phyloP scores from a whole-genome alignment of 2,329 filamentous ascomycete species.

The Capronia americana region DNA sequence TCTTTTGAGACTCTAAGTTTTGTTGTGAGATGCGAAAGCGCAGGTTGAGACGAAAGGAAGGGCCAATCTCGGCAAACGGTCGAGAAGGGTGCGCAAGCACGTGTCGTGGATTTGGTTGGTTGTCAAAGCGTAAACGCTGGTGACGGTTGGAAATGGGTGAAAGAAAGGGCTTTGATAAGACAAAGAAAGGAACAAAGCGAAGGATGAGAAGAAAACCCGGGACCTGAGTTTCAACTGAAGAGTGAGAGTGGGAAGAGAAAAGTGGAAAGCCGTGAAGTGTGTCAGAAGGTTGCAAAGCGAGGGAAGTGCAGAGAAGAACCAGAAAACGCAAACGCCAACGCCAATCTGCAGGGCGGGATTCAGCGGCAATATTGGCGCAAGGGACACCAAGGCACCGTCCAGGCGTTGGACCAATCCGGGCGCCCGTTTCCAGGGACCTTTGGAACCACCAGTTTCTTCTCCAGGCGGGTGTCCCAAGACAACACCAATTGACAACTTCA shows the following conservation, averaged over 20 bases:
- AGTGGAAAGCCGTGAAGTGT: constrained; percentile 13
- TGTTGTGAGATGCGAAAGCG: constrained; percentile 7
- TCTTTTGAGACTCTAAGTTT: constrained; percentile 1
- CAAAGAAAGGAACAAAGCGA: constrained; percentile 26
- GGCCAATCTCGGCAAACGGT: constrained; percentile 15
- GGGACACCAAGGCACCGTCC: background rate
- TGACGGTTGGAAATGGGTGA: background rate
- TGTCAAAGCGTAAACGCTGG: constrained; percentile 3
- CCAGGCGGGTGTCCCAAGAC: background rate
- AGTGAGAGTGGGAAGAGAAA: constrained; percentile 17
- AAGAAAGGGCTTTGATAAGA: constrained; percentile 18
- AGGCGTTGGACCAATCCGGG: constrained; percentile 12
- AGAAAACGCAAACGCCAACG: constrained; percentile 3
- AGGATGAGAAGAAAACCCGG: constrained; percentile 24
- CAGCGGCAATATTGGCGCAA: constrained; percentile 17
- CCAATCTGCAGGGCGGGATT: constrained; percentile 4
- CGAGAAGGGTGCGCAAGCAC: constrained; percentile 9
- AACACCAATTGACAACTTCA: background rate
- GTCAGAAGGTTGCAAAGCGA: constrained; percentile 20
- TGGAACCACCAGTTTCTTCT: constrained; percentile 13
- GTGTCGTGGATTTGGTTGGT: constrained; percentile 12
- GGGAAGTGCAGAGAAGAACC: constrained; percentile 10
- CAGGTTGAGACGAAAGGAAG: constrained; percentile 7
- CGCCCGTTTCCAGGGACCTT: background rate
- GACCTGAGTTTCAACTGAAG: constrained; percentile 9